Evolutionary conservation across 1,284 basidiomycete genomes (phyloP).

Genomic region (Leccinum fallax): DNA sequence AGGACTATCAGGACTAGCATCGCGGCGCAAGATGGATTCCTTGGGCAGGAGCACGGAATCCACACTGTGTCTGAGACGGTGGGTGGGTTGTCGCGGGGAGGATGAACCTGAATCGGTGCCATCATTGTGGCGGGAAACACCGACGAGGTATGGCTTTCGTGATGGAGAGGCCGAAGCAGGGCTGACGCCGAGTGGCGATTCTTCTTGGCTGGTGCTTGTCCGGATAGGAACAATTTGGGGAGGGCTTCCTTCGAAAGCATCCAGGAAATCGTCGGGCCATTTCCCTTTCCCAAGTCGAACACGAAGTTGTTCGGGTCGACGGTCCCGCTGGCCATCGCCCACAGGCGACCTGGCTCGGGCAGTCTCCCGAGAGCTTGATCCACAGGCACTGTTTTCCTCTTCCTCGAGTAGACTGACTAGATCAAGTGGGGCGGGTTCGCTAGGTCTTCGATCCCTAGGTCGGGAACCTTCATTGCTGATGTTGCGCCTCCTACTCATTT

Average conservation of each 20-base stretch:
- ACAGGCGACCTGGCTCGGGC: slow-evolving; percentile 29
- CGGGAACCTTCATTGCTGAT: slow-evolving; percentile 36
- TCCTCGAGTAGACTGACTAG: slow-evolving; percentile 72
- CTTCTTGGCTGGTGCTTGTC: slow-evolving; percentile 30
- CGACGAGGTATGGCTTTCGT: slow-evolving; percentile 57
- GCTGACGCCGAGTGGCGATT: slow-evolving; percentile 31
- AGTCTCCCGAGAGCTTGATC: slow-evolving; percentile 37
- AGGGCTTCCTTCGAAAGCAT: slow-evolving; percentile 46
- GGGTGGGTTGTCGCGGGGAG: slow-evolving; percentile 56
- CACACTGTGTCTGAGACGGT: slow-evolving; percentile 62
- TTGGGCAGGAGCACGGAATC: slow-evolving; percentile 60
- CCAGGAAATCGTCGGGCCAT: slow-evolving; percentile 81
- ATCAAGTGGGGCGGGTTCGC: slow-evolving; percentile 61
- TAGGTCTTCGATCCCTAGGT: slow-evolving; percentile 58
- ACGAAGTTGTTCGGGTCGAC: slow-evolving; percentile 39
- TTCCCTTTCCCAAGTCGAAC: slow-evolving; percentile 74
- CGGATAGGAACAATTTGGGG: slow-evolving; percentile 38
- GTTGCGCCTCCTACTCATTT: slow-evolving; percentile 44
- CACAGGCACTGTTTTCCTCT: slow-evolving; percentile 58
- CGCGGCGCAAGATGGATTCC: slow-evolving; percentile 54
- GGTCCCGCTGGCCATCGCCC: slow-evolving; percentile 15
- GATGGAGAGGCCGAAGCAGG: slow-evolving; percentile 55
- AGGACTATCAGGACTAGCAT: slow-evolving; percentile 57
- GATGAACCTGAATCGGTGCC: slow-evolving; percentile 51
- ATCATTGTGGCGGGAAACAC: slow-evolving; percentile 46